Evolutionary conservation across 2,329 filamentous ascomycete species (phyloP).

Genomic region (Alternaria sp.): DNA sequence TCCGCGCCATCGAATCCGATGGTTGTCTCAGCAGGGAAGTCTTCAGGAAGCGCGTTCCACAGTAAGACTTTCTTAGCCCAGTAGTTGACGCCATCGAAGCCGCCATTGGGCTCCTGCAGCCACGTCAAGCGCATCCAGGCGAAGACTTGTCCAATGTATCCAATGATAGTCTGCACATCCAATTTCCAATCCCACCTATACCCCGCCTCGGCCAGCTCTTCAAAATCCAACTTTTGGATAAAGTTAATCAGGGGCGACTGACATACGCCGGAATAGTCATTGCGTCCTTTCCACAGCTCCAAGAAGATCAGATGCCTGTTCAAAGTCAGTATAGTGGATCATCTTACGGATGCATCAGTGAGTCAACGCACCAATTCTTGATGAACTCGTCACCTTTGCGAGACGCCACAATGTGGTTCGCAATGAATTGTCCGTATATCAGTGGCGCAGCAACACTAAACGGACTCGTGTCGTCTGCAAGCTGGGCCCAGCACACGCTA

Average conservation of each 20-base stretch:
- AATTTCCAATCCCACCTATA: constrained; percentile 48
- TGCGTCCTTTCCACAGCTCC: constrained; percentile 34
- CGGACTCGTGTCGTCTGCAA: constrained; percentile 49
- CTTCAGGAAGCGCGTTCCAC: constrained; percentile 36
- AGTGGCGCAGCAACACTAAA: constrained; percentile 43
- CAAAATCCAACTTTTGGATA: constrained; percentile 34
- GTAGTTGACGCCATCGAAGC: constrained; percentile 44
- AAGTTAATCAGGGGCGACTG: constrained; percentile 36
- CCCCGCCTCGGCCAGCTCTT: constrained; percentile 27
- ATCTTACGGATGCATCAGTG: background rate
- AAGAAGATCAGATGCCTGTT: constrained; percentile 36
- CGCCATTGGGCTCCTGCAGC: constrained; percentile 42
- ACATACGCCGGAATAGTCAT: constrained; percentile 27
- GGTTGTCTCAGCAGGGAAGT: constrained; percentile 34
- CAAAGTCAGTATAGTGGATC: constrained; percentile 3
- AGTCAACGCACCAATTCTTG: constrained; percentile 56
- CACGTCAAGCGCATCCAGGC: constrained; percentile 48
- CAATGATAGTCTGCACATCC: constrained; percentile 40
- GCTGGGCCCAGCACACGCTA: constrained; percentile 50
- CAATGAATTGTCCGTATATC: constrained; percentile 38
- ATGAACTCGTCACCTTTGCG: constrained; percentile 56
- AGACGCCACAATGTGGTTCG: constrained; percentile 57
- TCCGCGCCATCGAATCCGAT: constrained; percentile 38
- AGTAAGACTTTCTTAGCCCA: constrained; percentile 37
- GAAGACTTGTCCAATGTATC: constrained; percentile 53